Base-by-base conservation (phyloP, 108 stramenopile species). In the Skeletonema costatum region DNA sequence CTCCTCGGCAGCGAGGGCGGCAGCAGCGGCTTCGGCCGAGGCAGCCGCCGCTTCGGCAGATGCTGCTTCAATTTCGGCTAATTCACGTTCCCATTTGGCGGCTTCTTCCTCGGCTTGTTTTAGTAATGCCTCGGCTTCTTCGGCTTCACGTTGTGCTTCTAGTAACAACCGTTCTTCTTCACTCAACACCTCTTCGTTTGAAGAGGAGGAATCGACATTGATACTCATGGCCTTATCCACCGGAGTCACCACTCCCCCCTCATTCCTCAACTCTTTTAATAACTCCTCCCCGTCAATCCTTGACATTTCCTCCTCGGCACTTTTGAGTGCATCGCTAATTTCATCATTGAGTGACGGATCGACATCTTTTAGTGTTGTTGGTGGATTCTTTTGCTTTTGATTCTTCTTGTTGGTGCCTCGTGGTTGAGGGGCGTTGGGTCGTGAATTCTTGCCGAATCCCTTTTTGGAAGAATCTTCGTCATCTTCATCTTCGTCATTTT, bases 91-190 rank as follows among this genome's bases (percentile, higher is more conserved):
- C 31, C 36, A 32, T 8, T 21, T n/a, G n/a, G 32, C 36, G 0
- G 62, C 62, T 3, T 63, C 62, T 29, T 32, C 62, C 31, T 63
- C 62, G 30, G 62, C 62, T 21, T 63, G 62, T 36, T 32, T 36
- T 3, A 63, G 25, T n/a, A 63, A 5, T 36, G 32, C 30, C 62
- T 32, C 62, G 16, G 62, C 62, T 29, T 63, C 62, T n/a, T 63
- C 62, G 19, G 62, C 62, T 21, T 63, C 62, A 32, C 38, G 32
- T 63, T 63, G 62, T 0, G 62, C 62, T 21, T 63, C 36, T n/a
- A 63, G 32, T 32, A 63, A 51, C 17, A 51, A 17, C 0, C 50
- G 50, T 51, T 51, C 50, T 19, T 51, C 50, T 5, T 51, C 50
- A 51, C 19, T 51, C 17, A 51, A n/a, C 12, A 4, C 50, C 6